Conservation (phyloP, 2,329 filamentous ascomycete genomes). For the Cladobotryum protrusum region DNA sequence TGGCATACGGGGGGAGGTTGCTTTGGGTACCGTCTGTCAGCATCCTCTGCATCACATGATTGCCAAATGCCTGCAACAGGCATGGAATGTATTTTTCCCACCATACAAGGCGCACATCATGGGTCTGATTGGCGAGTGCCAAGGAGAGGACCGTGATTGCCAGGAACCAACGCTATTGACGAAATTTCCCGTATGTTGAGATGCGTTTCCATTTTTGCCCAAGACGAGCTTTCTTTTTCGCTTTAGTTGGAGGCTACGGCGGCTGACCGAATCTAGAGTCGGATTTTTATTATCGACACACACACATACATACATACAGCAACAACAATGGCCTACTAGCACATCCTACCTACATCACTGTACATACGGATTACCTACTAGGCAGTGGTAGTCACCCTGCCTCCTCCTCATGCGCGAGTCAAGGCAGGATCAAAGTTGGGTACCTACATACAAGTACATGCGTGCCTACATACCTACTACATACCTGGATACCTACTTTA, state of each 20-base stretch:
- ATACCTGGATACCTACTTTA: too few relatives aligned
- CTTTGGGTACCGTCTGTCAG: slow-evolving; percentile 4
- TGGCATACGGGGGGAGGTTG: neutral
- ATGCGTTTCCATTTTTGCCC: slow-evolving; percentile 1
- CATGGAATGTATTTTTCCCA: slow-evolving; percentile 1
- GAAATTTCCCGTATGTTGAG: neutral
- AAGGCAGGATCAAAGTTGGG: neutral
- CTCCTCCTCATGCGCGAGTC: neutral
- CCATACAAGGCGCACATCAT: neutral
- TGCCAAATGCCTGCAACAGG: slow-evolving; percentile 2
- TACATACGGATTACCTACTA: too few relatives aligned
- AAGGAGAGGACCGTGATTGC: neutral
- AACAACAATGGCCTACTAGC: too few relatives aligned
- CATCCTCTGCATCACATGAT: slow-evolving; percentile 12
- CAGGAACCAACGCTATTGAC: neutral
- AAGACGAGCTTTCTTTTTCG: neutral
- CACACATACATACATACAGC: too few relatives aligned
- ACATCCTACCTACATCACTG: too few relatives aligned
- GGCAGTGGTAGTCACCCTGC: too few relatives aligned
- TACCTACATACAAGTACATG: too few relatives aligned
- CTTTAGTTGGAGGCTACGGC: too few relatives aligned
- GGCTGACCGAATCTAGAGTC: too few relatives aligned
- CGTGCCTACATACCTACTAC: too few relatives aligned
- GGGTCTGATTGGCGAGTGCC: slow-evolving; percentile 4
- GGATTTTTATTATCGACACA: too few relatives aligned